Conservation (phyloP, 306 rosid genomes). For the Dryas drummondii region DNA sequence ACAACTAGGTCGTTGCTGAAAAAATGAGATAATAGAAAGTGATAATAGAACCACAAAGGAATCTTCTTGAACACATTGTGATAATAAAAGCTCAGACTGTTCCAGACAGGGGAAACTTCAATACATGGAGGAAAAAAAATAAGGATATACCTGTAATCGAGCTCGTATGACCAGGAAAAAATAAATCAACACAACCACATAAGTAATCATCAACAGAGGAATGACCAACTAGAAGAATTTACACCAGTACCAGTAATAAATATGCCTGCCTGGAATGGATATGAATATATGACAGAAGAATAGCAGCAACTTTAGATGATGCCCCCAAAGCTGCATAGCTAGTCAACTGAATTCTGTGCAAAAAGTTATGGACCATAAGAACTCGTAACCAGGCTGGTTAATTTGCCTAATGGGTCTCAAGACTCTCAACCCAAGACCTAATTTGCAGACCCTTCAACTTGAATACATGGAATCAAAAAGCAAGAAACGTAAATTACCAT, state of each 20-base stretch:
- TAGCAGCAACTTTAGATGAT: slow-evolving; percentile 62
- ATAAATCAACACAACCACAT: slow-evolving; percentile 11
- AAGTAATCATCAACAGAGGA: slow-evolving; percentile 23
- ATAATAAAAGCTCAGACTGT: neutral
- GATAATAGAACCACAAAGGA: neutral
- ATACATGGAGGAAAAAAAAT: neutral
- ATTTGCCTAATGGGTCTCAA: neutral
- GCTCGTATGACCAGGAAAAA: slow-evolving; percentile 49
- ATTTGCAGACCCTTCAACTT: neutral
- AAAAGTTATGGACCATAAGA: slow-evolving; percentile 1
- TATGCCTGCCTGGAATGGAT: slow-evolving; percentile 80
- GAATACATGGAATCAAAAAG: neutral
- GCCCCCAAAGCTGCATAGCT: slow-evolving; percentile 92
- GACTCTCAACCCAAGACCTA: neutral
- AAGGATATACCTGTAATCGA: slow-evolving; percentile 46
- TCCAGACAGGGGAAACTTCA: neutral
- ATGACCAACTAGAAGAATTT: slow-evolving; percentile 25
- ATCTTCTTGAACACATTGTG: neutral
- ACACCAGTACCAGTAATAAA: slow-evolving; percentile 21
- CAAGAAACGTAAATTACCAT: neutral
- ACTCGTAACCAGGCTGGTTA: neutral
- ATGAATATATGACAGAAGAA: slow-evolving; percentile 50
- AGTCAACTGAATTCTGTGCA: slow-evolving; percentile 72
- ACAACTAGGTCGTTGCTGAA: slow-evolving; percentile 84
- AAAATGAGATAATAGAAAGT: slow-evolving; percentile 10